phyloP scores from a whole-genome alignment of 2,329 filamentous ascomycete genomes.

The Ilyonectria mors-panacis region DNA sequence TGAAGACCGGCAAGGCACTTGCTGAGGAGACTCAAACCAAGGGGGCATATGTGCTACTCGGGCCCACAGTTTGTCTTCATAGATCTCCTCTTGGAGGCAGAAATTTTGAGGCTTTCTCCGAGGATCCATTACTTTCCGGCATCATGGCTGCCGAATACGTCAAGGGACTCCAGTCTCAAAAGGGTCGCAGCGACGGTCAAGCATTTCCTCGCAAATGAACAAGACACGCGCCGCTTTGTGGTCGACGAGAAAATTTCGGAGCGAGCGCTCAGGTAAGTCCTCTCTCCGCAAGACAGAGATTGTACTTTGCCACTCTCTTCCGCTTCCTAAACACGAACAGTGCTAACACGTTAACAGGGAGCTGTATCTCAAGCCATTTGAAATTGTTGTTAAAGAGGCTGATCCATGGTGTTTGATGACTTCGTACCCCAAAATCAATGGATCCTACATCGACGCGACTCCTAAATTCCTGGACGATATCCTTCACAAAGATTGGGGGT shows the following conservation, averaged over 20 bases:
- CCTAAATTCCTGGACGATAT: constrained; percentile 34
- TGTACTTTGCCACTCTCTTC: too few species aligned
- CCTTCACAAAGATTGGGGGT: constrained; percentile 35
- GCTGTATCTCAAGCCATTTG: constrained; percentile 8
- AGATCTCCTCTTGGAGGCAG: constrained; percentile 57
- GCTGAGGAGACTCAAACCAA: constrained; percentile 69
- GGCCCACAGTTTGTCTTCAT: constrained; percentile 53
- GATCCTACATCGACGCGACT: constrained; percentile 13
- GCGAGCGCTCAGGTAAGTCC: constrained; percentile 5
- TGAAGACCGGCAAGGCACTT: constrained; percentile 68
- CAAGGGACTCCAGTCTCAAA: constrained; percentile 53
- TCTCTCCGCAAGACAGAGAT: too few species aligned
- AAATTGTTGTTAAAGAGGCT: constrained; percentile 5
- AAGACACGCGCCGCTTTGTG: constrained; percentile 28
- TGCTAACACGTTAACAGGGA: neutral
- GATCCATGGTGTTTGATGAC: constrained; percentile 10
- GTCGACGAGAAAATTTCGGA: constrained; percentile 25
- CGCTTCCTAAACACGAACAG: too few species aligned
- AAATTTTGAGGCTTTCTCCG: constrained; percentile 53
- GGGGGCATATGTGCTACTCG: constrained; percentile 74
- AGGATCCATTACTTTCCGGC: constrained; percentile 54
- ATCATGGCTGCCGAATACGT: constrained; percentile 48
- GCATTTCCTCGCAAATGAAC: constrained; percentile 58
- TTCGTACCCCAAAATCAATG: constrained; percentile 43
- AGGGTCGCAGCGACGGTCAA: constrained; percentile 53